Percentiles rank a stretch among this genome's conserved stretches.
Evolutionary conservation across 2,329 filamentous ascomycete genomes (phyloP).

Genomic region (Fusarium odoratissimum): DNA sequence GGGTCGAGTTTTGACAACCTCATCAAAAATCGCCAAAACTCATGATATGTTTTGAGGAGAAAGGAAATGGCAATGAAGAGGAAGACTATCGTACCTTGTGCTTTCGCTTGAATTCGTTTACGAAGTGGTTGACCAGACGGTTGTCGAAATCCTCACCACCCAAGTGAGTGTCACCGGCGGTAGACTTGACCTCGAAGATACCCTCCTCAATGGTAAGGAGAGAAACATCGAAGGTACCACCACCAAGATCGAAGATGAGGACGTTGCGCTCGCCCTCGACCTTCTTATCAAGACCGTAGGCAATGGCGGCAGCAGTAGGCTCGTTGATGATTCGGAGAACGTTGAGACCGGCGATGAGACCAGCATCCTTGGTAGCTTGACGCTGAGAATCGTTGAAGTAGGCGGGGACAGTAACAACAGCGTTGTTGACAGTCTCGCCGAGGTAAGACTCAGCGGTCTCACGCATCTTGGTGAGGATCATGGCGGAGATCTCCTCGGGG

Average conservation of each 20-base stretch:
- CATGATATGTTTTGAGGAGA: not conserved
- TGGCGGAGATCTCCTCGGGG: slow-evolving; percentile 98
- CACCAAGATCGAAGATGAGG: slow-evolving; percentile 99
- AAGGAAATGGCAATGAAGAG: not conserved
- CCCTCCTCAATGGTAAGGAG: slow-evolving; percentile 98
- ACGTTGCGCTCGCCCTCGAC: slow-evolving; percentile 98
- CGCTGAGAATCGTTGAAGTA: slow-evolving; percentile 99
- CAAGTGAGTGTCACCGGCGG: slow-evolving; percentile 95
- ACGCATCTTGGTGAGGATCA: slow-evolving; percentile 94
- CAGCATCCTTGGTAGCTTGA: slow-evolving; percentile 99
- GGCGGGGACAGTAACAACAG: slow-evolving; percentile 97
- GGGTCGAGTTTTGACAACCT: not conserved
- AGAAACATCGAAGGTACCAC: slow-evolving; percentile 99
- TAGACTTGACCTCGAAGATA: slow-evolving; percentile 99
- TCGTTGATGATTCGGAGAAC: slow-evolving; percentile 99
- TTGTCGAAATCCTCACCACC: slow-evolving; percentile 98
- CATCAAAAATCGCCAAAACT: not conserved
- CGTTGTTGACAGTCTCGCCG: slow-evolving; percentile 98
- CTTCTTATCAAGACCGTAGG: slow-evolving; percentile 98
- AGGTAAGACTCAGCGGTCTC: slow-evolving; percentile 98
- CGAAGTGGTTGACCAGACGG: slow-evolving; percentile 95
- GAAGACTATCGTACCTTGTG: slow-evolving; percentile 61
- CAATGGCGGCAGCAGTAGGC: slow-evolving; percentile 96
- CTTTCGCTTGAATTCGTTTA: slow-evolving; percentile 86
- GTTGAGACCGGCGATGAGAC: slow-evolving; percentile 96